Conservation (phyloP, 441 rosid genomes). For the Populus hybrid region DNA sequence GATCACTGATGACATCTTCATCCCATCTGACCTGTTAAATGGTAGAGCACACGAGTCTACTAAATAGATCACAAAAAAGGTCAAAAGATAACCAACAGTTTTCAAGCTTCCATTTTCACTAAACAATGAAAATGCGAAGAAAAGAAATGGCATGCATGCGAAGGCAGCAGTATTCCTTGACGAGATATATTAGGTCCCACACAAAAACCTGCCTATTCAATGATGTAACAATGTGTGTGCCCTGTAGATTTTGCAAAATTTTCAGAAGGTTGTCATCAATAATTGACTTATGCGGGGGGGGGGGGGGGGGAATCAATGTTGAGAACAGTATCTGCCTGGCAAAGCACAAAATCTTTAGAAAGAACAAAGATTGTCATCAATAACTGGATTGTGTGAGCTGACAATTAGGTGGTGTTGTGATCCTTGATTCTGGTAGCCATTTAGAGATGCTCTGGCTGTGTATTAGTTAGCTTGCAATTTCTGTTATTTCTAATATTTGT, state of each 20-base stretch:
- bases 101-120: neutral
- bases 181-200: neutral
- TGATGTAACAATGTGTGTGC: neutral
- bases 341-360: neutral
- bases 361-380: neutral
- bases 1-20: constrained; percentile 49
- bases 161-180: neutral
- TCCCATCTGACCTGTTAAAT: constrained; percentile 82
- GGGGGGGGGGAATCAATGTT: neutral
- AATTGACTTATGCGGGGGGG: neutral
- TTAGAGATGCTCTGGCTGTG: neutral
- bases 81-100: neutral
- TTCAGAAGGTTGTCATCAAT: neutral
- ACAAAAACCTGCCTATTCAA: neutral
- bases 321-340: neutral
- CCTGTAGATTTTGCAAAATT: neutral
- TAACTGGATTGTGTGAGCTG: neutral
- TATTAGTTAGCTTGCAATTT: neutral
- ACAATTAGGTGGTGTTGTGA: neutral
- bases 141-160: neutral
- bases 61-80: neutral
- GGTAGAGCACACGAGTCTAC: constrained; percentile 1
- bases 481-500: neutral
- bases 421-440: neutral
- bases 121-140: neutral